These are phyloP conservation scores for Leptodermis oblonga DNA, from an alignment of 257 asterid species.

Conservation along the genomic window DNA sequence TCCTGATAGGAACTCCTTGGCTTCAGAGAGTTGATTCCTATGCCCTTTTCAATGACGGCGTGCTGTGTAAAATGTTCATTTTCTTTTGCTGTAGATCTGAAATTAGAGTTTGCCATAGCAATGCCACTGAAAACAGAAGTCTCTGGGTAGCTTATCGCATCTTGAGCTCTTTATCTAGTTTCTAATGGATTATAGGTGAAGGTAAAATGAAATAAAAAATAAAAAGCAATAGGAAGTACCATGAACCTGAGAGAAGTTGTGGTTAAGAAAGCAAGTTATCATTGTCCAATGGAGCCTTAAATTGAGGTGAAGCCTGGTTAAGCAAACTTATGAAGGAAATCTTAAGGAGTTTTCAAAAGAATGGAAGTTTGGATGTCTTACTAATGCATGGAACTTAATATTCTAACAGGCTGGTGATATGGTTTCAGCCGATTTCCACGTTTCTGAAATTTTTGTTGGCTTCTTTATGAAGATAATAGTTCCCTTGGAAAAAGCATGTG, in stretches of 20 bases:
- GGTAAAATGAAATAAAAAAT: neutral
- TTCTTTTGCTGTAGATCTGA: neutral
- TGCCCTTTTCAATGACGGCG: neutral
- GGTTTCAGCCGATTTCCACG: neutral
- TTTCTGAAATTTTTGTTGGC: neutral
- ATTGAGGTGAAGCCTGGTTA: no score
- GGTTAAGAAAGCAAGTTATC: neutral
- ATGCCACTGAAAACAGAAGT: neutral
- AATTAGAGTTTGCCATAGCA: neutral
- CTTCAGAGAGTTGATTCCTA: neutral
- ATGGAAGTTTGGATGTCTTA: no score
- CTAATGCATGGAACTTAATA: no score
- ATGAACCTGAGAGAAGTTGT: neutral
- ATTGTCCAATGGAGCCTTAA: no score
- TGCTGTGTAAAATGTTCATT: neutral
- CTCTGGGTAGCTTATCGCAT: neutral
- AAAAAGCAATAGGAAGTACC: neutral
- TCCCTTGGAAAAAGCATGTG: neutral
- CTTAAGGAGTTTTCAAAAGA: no score
- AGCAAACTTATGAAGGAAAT: no score
- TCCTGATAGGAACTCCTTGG: neutral
- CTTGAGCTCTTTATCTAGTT: neutral
- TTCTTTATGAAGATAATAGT: neutral
- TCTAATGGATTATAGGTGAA: neutral
- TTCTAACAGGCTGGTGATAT: no score